Evolutionary conservation across 2,329 filamentous ascomycete genomes (phyloP), one percentile per base, ranked within the genome.

Genomic region (Hypoxylon sp.): DNA sequence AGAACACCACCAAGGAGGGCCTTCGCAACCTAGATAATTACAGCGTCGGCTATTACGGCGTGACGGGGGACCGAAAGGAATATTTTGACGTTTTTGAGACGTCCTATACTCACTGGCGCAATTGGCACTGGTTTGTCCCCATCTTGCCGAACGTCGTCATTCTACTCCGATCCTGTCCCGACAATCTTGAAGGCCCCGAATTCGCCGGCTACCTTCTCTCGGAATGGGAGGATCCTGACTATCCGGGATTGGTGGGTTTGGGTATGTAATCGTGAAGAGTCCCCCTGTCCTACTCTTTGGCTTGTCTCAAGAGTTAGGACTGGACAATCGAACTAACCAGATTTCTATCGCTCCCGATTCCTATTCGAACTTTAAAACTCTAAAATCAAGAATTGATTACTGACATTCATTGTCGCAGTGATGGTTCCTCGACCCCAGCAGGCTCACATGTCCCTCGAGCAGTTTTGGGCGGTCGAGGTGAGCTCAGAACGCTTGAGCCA

Each of bases 391-490:
- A 4, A 41, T 8, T 21, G 2, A 21, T 11, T 41, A 41, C 8
- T 19, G 16, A 41, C 37, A 21, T n/a, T 41, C 8, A 21, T 41
- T 41, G 3, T 19, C 7, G 8, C 37, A 41, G 37, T 41, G 6
- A 41, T 41, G 37, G 11, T 41, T 21, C 37, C 37, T 19, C 37
- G 37, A 19, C 37, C 37, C 16, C 2, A 41, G 37, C 7, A 21
- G 9, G 37, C 37, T 11, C 8, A 21, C 16, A 55, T 64, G 61
- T 5, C 37, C 2, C 14, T 23, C 45, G 14, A 39, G 12, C 25
- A 60, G 21, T 64, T 64, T 45, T 64, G 61, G 61, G 43, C 19
- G 1, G 16, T 11, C 16, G 16, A 41, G 37, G 4, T 41, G 16
- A 19, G 3, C 1, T 7, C 12, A n/a, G 37, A 19, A 3, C 37